Evolutionary conservation across 805 yeast genomes (phyloP), one percentile per base, ranked within the genome.

Genomic region (Metschnikowia matae): DNA sequence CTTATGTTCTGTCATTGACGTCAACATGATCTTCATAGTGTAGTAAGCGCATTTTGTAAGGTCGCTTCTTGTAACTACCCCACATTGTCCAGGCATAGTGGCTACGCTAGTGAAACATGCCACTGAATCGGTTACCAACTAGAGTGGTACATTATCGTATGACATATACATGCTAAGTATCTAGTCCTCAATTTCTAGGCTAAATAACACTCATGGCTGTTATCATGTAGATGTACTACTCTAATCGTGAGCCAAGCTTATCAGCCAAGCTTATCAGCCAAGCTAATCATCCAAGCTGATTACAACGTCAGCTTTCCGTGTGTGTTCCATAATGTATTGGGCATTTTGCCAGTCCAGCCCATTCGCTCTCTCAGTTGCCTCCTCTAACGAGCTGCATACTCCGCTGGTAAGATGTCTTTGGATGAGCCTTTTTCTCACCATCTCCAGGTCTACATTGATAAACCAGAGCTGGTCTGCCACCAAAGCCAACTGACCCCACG

Each of bases 311-410:
- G 58, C 52, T 11, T 36, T 21, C 37, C 52, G 40, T 23, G 61
- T 50, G 46, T 57, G 47, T 13, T 36, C 47, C 54, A 62, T 40
- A 10, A 72, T 65, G 53, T 72, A 70, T 42, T 56, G 44, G 0
- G 91, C 95, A 64, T 91, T 91, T 8, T 77, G 68, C 32, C 79
- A 61, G 63, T 90, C 97, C 59, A 81, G 84, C 2, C 67, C 62
- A 46, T 74, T 75, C 26, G 77, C 83, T 49, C 82, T 69, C 10
- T 64, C 67, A 3, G 66, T 61, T 0, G 90, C 91, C 51, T 77
- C 79, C 48, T 78, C 74, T 10, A 77, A 55, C 5, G 68, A 63
- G 2, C 56, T 43, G 1, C 75, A 82, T 10, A 84, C 66, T 0
- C 87, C 87, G n/a, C 84, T 73, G 4, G 67, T 60, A 14, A 83